Conservation (phyloP, 345 rosid species). For the Acer yangbiense region DNA sequence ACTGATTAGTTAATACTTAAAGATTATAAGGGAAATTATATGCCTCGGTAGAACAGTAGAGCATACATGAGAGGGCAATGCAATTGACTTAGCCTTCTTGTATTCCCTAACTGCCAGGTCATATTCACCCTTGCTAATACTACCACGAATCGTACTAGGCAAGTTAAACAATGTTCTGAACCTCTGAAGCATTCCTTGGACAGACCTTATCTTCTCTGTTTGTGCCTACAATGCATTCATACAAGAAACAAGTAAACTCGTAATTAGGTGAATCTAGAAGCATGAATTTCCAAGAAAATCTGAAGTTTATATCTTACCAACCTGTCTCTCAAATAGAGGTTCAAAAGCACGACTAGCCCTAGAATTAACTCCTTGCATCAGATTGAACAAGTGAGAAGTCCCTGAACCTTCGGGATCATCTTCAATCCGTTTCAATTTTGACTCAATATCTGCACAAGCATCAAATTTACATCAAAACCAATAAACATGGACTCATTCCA, state of each 20-base stretch:
- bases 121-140: conserved; percentile 94
- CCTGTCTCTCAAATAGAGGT: conserved; percentile 99
- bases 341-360: conserved; percentile 83
- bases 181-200: conserved; percentile 99
- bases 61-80: conserved; percentile 94
- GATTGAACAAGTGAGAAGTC: conserved; percentile 76
- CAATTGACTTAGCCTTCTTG: conserved; percentile 96
- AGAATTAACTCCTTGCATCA: conserved; percentile 83
- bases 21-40: background rate
- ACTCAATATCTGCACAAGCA: conserved; percentile 73
- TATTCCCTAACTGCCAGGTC: conserved; percentile 98
- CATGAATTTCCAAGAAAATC: conserved; percentile 3
- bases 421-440: conserved; percentile 92
- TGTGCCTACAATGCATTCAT: conserved; percentile 63
- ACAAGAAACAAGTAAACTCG: conserved; percentile 21
- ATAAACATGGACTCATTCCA: background rate
- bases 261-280: background rate
- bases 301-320: conserved; percentile 32
- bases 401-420: conserved; percentile 98
- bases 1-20: background rate
- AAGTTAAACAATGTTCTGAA: conserved; percentile 91
- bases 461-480: conserved; percentile 28
- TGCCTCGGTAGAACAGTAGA: background rate
- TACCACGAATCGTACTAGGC: conserved; percentile 92
- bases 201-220: conserved; percentile 97